Evolutionary conservation across 2,329 filamentous ascomycete species (phyloP).

Genomic region (Ascochyta lentis): DNA sequence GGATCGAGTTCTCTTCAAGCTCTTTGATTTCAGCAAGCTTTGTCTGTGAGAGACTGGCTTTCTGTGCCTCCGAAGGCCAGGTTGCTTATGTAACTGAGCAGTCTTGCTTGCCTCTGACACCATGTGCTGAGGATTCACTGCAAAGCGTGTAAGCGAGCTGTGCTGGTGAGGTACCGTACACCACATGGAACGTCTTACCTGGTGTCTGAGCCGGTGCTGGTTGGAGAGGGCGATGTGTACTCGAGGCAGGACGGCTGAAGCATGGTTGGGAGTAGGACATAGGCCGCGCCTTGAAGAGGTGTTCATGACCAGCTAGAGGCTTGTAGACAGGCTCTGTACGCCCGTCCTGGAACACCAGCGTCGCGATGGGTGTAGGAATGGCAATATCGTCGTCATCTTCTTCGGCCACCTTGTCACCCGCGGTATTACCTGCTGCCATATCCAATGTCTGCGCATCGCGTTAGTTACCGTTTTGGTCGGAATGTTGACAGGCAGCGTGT

Average conservation of each 20-base stretch:
- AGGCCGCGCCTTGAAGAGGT: slow-evolving; percentile 25
- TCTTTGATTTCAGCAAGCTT: slow-evolving; percentile 11
- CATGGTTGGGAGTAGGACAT: neutral
- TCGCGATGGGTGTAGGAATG: slow-evolving; percentile 30
- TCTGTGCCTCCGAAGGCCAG: neutral
- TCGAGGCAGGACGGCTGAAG: neutral
- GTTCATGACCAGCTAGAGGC: slow-evolving; percentile 36
- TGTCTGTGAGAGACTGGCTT: neutral
- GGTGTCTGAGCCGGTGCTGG: slow-evolving; percentile 7
- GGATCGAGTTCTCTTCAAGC: slow-evolving; percentile 25
- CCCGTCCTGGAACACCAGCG: slow-evolving; percentile 29
- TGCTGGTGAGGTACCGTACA: neutral
- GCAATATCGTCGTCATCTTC: slow-evolving; percentile 17
- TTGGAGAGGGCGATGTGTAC: neutral
- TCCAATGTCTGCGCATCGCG: neutral
- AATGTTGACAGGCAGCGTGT: neutral
- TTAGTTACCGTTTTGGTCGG: neutral
- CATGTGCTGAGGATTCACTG: slow-evolving; percentile 5
- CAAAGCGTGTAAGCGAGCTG: slow-evolving; percentile 17
- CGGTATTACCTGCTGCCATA: neutral
- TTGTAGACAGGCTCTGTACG: slow-evolving; percentile 27
- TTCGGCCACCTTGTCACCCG: slow-evolving; percentile 1
- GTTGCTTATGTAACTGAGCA: neutral
- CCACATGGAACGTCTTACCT: slow-evolving; percentile 8
- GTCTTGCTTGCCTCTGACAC: neutral